Evolutionary conservation across 2,329 filamentous ascomycete genomes (phyloP).

Genomic region (Amesomyces nigricolor): DNA sequence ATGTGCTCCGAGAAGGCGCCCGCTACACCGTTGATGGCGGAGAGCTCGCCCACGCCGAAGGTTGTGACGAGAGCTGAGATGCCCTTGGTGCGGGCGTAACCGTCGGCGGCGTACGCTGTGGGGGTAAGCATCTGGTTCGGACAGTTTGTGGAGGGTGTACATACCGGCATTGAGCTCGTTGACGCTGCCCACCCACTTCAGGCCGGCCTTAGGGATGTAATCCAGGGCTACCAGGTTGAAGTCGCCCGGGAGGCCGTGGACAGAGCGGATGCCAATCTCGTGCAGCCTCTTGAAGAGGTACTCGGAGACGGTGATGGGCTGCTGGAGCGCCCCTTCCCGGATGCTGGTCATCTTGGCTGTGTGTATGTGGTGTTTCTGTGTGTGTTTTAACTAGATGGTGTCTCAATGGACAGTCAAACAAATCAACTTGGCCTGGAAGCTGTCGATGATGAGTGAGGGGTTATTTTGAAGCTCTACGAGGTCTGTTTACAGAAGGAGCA

Average conservation of each 20-base stretch:
- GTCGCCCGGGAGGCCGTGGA: conserved; percentile 67
- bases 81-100: conserved; percentile 68
- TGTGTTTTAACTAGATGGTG: no score
- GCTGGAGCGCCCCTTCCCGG: conserved; percentile 38
- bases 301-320: conserved; percentile 52
- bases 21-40: conserved; percentile 66
- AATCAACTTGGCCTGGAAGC: not conserved
- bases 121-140: not conserved
- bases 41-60: conserved; percentile 70
- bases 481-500: not conserved
- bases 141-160: conserved; percentile 23
- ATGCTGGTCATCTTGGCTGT: conserved; percentile 30
- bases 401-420: not conserved
- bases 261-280: conserved; percentile 57
- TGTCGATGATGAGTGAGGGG: not conserved
- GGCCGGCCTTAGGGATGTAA: conserved; percentile 52
- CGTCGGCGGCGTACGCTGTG: conserved; percentile 70
- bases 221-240: conserved; percentile 67
- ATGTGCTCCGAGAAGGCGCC: conserved; percentile 70
- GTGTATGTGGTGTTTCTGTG: not conserved
- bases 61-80: conserved; percentile 67
- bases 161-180: conserved; percentile 68
- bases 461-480: not conserved
- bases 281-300: conserved; percentile 62
- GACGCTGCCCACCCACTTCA: conserved; percentile 63